phyloP scores from a whole-genome alignment of 1,139 yeast species.

The Zygoascus sp. region DNA sequence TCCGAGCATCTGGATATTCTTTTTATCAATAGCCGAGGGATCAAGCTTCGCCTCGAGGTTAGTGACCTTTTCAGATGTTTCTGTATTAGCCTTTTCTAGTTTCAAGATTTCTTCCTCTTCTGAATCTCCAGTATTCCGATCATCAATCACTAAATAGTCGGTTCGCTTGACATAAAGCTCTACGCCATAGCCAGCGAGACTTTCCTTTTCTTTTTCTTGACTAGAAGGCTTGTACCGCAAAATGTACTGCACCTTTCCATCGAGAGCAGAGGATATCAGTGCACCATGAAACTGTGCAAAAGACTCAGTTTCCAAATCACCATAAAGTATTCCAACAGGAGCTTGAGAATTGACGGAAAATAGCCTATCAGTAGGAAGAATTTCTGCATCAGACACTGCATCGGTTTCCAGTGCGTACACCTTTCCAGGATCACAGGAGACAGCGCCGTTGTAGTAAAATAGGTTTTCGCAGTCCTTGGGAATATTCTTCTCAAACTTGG shows the following conservation, averaged over 20 bases:
- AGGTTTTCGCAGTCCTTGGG: constrained; percentile 42
- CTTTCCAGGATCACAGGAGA: constrained; percentile 59
- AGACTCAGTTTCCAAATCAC: constrained; percentile 43
- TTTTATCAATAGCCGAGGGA: constrained; percentile 24
- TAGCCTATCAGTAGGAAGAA: constrained; percentile 54
- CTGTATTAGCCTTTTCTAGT: constrained; percentile 13
- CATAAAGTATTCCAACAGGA: constrained; percentile 46
- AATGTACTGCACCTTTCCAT: constrained; percentile 66
- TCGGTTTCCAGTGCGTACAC: constrained; percentile 60
- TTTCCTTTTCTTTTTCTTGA: constrained; percentile 25
- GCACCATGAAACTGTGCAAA: constrained; percentile 57
- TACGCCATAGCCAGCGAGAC: constrained; percentile 62
- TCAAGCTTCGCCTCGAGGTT: constrained; percentile 21
- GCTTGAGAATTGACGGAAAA: constrained; percentile 46
- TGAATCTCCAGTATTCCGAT: constrained; percentile 35
- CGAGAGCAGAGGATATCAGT: constrained; percentile 54
- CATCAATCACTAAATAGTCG: constrained; percentile 61
- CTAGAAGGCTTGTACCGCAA: constrained; percentile 61
- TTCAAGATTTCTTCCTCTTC: constrained; percentile 17
- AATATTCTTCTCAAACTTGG: constrained; percentile 23
- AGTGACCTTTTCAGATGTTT: constrained; percentile 17
- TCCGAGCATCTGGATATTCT: constrained; percentile 32
- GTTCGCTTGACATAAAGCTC: constrained; percentile 58
- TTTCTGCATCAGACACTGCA: constrained; percentile 22
- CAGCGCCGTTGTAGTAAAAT: constrained; percentile 47